A percentile compares a stretch with the other conserved stretches of the same genome.
Conservation (phyloP, 139 green algal species). For the Chlamydomonas applanata region DNA sequence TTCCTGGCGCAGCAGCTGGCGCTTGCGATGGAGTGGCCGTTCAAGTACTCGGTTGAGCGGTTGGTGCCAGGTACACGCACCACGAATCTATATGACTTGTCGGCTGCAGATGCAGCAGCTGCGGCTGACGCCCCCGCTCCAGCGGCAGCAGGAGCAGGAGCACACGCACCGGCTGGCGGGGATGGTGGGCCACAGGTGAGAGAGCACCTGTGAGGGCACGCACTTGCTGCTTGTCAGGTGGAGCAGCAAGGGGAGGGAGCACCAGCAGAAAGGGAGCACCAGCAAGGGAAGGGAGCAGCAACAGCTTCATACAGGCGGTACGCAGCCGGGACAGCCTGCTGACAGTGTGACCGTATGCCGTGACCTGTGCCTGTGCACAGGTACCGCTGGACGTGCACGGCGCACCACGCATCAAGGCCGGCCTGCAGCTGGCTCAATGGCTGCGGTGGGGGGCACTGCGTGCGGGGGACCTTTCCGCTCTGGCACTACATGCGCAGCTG, state of each 20-base stretch:
- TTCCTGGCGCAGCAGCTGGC: conserved; percentile 20
- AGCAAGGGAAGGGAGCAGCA: too few relatives aligned
- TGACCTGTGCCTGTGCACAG: too few relatives aligned
- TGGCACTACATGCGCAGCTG: conserved; percentile 29
- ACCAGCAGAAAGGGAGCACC: background rate
- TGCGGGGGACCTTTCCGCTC: conserved; percentile 5
- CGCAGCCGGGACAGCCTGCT: too few relatives aligned
- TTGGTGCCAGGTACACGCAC: conserved; percentile 24
- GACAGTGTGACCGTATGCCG: too few relatives aligned
- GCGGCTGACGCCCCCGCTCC: too few relatives aligned
- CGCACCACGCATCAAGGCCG: conserved; percentile 15
- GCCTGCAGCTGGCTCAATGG: conserved; percentile 34
- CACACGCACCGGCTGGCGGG: background rate
- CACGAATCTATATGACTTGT: conserved; percentile 26
- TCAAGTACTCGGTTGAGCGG: conserved; percentile 38
- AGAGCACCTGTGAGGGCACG: background rate
- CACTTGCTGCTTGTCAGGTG: background rate
- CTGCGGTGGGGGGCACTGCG: conserved; percentile 30
- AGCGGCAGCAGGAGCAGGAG: background rate
- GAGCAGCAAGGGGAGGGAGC: background rate
- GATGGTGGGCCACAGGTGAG: background rate
- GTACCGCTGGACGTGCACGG: conserved; percentile 10
- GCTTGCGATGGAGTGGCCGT: conserved; percentile 29
- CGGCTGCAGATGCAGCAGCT: background rate
- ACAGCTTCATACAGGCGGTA: too few relatives aligned